These are phyloP conservation scores for Candida oleophila DNA, from an alignment of 805 yeast species.

Conservation along the genomic window DNA sequence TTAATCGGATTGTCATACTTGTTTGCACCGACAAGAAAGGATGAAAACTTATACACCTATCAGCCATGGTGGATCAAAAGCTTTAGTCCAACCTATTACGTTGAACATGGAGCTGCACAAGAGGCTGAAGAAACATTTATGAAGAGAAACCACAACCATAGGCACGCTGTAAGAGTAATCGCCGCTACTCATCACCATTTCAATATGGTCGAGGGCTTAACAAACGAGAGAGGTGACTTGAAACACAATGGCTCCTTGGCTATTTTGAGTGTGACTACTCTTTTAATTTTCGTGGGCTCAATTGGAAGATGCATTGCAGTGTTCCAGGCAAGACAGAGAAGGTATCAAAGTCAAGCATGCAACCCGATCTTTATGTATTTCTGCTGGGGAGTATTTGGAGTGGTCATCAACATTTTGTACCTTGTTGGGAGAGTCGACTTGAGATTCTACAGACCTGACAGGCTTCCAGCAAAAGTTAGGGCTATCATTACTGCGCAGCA, in stretches of 20 bases:
- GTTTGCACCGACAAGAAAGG: constrained; percentile 54
- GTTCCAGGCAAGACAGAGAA: constrained; percentile 14
- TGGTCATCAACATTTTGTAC: constrained; percentile 51
- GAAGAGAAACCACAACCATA: constrained; percentile 47
- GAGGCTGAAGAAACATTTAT: constrained; percentile 48
- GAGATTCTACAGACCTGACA: constrained; percentile 75
- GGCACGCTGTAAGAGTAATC: constrained; percentile 56
- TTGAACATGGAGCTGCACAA: constrained; percentile 49
- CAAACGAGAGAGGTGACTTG: constrained; percentile 41
- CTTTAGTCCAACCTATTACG: constrained; percentile 58
- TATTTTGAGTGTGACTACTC: constrained; percentile 47
- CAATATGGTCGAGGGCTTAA: constrained; percentile 37
- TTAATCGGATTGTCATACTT: constrained; percentile 52
- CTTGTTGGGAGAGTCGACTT: constrained; percentile 65
- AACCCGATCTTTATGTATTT: constrained; percentile 57
- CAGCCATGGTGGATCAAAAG: constrained; percentile 81
- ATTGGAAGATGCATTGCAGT: constrained; percentile 39
- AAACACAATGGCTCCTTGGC: constrained; percentile 53
- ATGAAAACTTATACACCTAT: constrained; percentile 53
- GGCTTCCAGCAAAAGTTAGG: constrained; percentile 33
- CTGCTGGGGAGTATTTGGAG: constrained; percentile 65
- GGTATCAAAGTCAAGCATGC: constrained; percentile 7
- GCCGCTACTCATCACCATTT: constrained; percentile 51
- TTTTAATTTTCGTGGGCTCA: constrained; percentile 51
- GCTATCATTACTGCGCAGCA: constrained; percentile 35